Conservation (phyloP, 1,139 yeast species). For the Blastobotrys elegans region DNA sequence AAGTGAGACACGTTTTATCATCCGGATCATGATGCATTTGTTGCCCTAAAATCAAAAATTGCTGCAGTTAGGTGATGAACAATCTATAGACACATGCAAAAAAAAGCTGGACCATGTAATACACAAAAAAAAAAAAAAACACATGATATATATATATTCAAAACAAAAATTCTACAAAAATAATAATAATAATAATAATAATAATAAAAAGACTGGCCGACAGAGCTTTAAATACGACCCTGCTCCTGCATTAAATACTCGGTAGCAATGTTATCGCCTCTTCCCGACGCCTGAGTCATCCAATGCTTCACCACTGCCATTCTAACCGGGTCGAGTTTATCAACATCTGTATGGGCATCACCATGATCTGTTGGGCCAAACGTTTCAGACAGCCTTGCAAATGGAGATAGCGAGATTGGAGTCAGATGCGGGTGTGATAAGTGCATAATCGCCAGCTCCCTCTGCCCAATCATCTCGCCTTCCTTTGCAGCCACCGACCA, state of each 20-base stretch:
- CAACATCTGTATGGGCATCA: conserved; percentile 20
- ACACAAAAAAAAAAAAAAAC: neutral
- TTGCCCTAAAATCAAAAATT: no score
- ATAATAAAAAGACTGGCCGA: neutral
- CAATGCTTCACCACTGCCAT: conserved; percentile 32
- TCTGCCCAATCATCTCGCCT: conserved; percentile 30
- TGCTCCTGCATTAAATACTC: conserved; percentile 28
- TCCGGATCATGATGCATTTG: no score
- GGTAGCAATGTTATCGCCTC: conserved; percentile 32
- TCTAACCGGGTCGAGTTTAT: conserved; percentile 31
- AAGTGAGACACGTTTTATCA: no score
- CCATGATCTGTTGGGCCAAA: conserved; percentile 12
- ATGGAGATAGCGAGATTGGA: conserved; percentile 27
- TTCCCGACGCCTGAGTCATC: conserved; percentile 31
- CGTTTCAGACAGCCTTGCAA: conserved; percentile 24
- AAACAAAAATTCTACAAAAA: neutral
- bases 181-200: no score
- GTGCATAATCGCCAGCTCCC: conserved; percentile 33
- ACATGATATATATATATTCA: neutral
- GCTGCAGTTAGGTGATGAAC: no score
- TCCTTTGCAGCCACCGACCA: conserved; percentile 33
- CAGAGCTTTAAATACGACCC: conserved; percentile 1
- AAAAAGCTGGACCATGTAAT: no score
- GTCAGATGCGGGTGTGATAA: conserved; percentile 32
- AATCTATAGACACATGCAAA: no score